Conservation (phyloP, 2,329 filamentous ascomycete genomes). For the Alternaria sp. region DNA sequence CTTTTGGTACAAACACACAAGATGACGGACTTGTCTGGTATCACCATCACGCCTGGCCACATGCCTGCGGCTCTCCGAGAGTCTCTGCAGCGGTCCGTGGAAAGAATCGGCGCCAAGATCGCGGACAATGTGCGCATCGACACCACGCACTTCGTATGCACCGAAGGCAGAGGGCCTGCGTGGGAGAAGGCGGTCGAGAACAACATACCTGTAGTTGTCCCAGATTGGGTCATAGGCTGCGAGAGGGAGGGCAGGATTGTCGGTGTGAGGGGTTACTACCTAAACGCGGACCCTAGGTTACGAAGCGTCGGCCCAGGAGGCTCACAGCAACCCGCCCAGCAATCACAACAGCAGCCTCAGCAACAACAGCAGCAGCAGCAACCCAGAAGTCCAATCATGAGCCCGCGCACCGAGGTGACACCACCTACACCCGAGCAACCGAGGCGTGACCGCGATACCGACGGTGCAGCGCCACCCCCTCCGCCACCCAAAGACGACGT, state of each 20-base stretch:
- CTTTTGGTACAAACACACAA: slow-evolving; percentile 91
- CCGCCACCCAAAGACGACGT: slow-evolving; percentile 44
- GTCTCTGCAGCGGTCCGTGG: slow-evolving; percentile 74
- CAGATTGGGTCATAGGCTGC: slow-evolving; percentile 97
- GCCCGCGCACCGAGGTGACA: slow-evolving; percentile 58
- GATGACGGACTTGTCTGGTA: slow-evolving; percentile 95
- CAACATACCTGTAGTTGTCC: slow-evolving; percentile 95
- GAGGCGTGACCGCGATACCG: slow-evolving; percentile 29
- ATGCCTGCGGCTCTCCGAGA: slow-evolving; percentile 77
- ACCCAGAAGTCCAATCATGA: slow-evolving; percentile 43
- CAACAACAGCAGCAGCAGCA: slow-evolving; percentile 36
- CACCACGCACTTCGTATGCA: slow-evolving; percentile 97
- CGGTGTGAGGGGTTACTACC: slow-evolving; percentile 92
- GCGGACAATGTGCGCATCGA: slow-evolving; percentile 92
- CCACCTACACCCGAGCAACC: slow-evolving; percentile 57
- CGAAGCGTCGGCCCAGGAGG: slow-evolving; percentile 57
- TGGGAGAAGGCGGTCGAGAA: slow-evolving; percentile 98
- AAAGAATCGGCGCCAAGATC: slow-evolving; percentile 90
- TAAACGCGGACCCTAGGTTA: slow-evolving; percentile 78
- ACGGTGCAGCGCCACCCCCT: slow-evolving; percentile 38
- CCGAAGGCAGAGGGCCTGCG: slow-evolving; percentile 82
- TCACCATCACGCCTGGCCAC: slow-evolving; percentile 91
- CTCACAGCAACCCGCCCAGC: slow-evolving; percentile 33
- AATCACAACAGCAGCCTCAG: slow-evolving; percentile 20
- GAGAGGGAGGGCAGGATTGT: slow-evolving; percentile 91